These are phyloP conservation scores for Crucibulum laeve DNA, from an alignment of 768 basidiomycete species.

Conservation along the genomic window DNA sequence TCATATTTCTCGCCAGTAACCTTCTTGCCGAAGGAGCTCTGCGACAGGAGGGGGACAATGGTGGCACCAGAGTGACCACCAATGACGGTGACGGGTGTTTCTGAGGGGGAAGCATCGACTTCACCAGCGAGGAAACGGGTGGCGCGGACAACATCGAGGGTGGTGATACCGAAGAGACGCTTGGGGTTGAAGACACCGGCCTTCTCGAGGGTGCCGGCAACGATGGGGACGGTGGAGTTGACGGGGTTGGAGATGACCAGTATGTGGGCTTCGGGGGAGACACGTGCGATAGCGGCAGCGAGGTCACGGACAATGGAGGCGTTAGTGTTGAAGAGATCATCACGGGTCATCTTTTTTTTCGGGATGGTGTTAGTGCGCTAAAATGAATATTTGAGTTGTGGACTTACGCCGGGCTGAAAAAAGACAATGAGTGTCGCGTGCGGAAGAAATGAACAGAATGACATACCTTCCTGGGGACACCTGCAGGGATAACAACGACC, in stretches of 20 bases:
- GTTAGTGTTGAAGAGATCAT: slow-evolving; percentile 97
- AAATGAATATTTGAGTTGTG: slow-evolving; percentile 2
- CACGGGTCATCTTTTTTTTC: slow-evolving; percentile 93
- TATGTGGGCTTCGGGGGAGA: slow-evolving; percentile 87
- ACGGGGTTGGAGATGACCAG: slow-evolving; percentile 99
- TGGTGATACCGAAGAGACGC: slow-evolving; percentile 93
- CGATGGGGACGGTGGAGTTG: slow-evolving; percentile 97
- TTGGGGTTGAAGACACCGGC: slow-evolving; percentile 89
- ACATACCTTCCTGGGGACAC: slow-evolving; percentile 93
- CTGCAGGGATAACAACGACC: slow-evolving; percentile 97
- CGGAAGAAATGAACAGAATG: slow-evolving; percentile 10
- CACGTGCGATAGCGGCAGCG: slow-evolving; percentile 80
- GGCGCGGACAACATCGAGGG: slow-evolving; percentile 96
- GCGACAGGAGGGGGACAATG: slow-evolving; percentile 94
- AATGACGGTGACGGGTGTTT: slow-evolving; percentile 78
- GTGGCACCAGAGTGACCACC: slow-evolving; percentile 98
- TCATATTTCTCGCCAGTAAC: slow-evolving; percentile 72
- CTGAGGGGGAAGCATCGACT: slow-evolving; percentile 56
- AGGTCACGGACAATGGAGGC: slow-evolving; percentile 98
- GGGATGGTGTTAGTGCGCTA: slow-evolving; percentile 18
- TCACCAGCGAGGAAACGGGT: slow-evolving; percentile 83
- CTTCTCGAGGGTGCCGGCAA: slow-evolving; percentile 86
- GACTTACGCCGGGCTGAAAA: slow-evolving; percentile 77
- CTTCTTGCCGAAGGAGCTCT: slow-evolving; percentile 64
- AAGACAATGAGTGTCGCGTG: slow-evolving; percentile 16